These are phyloP conservation scores for Annulohypoxylon truncatum DNA, from an alignment of 2,329 filamentous ascomycete species.

Conservation along the genomic window DNA sequence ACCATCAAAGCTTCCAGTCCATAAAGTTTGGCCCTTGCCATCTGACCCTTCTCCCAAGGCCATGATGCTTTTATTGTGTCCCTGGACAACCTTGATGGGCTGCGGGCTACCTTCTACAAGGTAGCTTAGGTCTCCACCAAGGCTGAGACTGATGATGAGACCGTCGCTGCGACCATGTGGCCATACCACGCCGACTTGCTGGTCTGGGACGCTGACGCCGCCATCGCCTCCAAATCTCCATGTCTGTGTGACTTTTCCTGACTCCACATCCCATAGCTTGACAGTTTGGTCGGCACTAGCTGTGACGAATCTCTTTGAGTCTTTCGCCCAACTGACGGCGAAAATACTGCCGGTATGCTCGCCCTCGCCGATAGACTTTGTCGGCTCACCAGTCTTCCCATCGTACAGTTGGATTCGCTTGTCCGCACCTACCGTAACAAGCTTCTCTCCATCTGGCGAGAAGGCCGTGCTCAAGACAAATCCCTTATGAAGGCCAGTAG, in stretches of 20 bases:
- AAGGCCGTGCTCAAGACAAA: conserved; percentile 91
- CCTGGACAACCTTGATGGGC: conserved; percentile 79
- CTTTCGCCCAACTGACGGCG: conserved; percentile 87
- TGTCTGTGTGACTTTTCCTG: conserved; percentile 79
- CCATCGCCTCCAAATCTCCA: conserved; percentile 87
- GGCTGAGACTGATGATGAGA: conserved; percentile 87
- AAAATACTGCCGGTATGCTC: conserved; percentile 94
- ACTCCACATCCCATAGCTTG: conserved; percentile 90
- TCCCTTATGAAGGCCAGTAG: conserved; percentile 81
- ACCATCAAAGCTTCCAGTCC: conserved; percentile 93
- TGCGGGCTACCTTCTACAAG: conserved; percentile 76
- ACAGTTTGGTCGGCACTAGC: conserved; percentile 95
- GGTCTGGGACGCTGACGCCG: conserved; percentile 77
- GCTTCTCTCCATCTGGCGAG: conserved; percentile 82
- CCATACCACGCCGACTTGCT: conserved; percentile 96
- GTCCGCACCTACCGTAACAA: conserved; percentile 94
- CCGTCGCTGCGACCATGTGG: conserved; percentile 84
- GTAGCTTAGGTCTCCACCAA: conserved; percentile 92
- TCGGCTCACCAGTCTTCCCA: conserved; percentile 91
- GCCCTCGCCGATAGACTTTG: conserved; percentile 80
- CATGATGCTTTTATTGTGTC: conserved; percentile 92
- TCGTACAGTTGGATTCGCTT: conserved; percentile 94
- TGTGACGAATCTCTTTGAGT: conserved; percentile 88
- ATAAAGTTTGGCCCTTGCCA: conserved; percentile 73
- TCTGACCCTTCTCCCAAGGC: conserved; percentile 71